Base-by-base conservation (phyloP, 306 rosid species). In the Citrullus mucosospermus region DNA sequence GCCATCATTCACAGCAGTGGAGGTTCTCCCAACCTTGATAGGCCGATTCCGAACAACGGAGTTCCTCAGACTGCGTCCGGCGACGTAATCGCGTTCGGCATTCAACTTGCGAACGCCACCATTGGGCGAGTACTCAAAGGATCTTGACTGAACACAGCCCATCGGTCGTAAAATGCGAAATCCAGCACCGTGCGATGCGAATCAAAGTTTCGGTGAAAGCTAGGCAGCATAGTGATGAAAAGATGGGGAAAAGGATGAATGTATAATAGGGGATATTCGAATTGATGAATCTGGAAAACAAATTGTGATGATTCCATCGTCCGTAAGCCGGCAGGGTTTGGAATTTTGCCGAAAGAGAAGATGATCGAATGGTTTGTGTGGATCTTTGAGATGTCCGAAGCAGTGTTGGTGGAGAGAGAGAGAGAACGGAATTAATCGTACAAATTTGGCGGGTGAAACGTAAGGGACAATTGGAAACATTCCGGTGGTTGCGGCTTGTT, bases 121-220 rank as follows among this genome's bases (percentile, higher is more conserved):
- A 59, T 38, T 36, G 3, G 79, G 38, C 13, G 86, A 84, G 51
- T 56, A 0, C 34, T 43, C 30, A 4, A 73, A 79, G 6, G 20
- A 8, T 63, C 62, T 93, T 18, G 81, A 48, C 69, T 50, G 85
- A 14, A 80, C 81, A 75, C 98, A 91, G n/a, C 98, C 97, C 97
- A 93, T 90, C 57, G 46, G 61, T 39, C 20, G 70, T 57, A 66
- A 14, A 75, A 46, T 17, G 63, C 56, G 53, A 56, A 32, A 68
- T 16, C 82, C 78, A 48, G 6, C 28, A 15, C 48, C 25, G 78
- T 78, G 39, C 56, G 68, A n/a, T 14, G 56, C 28, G 77, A 70
- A 46, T 44, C 30, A 36, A 73, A 30, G 60, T 74, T 82, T 83
- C 78, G 80, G 79, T 69, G 46, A 70, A 38, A 79, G 80, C 84